These are phyloP conservation scores for Amaranthus hypochondriacus DNA, from an alignment of 148 eudicot genomes.

Conservation along the genomic window DNA sequence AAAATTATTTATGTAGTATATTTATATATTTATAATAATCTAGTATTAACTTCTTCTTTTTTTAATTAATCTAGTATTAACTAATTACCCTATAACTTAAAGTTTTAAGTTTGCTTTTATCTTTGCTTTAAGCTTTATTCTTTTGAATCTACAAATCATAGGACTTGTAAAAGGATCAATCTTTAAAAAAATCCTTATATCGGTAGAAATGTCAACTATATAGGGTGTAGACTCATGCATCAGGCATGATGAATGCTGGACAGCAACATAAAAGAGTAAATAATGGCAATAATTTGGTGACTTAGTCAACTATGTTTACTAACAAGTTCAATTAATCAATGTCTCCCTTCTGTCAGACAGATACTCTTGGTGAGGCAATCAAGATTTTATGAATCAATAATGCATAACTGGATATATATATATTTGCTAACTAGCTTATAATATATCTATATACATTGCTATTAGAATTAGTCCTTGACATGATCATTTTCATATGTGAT, in stretches of 20 bases:
- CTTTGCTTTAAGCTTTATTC: background rate
- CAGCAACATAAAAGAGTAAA: background rate
- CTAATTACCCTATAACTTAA: no score
- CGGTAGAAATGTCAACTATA: background rate
- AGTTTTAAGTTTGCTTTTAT: no score
- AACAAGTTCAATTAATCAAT: background rate
- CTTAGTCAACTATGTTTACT: background rate
- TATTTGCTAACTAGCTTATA: background rate
- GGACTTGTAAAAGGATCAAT: background rate
- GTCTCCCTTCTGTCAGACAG: slow-evolving; percentile 15
- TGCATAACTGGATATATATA: background rate
- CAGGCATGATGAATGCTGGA: background rate
- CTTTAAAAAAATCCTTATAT: background rate
- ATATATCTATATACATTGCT: no score
- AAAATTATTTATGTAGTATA: no score
- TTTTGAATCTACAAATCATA: background rate
- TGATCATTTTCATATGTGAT: no score
- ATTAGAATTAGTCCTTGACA: no score
- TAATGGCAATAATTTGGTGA: background rate
- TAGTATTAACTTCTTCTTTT: no score
- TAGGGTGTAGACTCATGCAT: background rate
- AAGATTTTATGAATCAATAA: background rate
- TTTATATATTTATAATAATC: no score
- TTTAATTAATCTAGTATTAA: no score
- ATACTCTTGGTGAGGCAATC: slow-evolving; percentile 3